Conservation (phyloP, 352 stramenopile species). For the Globisporangium alternatum region DNA sequence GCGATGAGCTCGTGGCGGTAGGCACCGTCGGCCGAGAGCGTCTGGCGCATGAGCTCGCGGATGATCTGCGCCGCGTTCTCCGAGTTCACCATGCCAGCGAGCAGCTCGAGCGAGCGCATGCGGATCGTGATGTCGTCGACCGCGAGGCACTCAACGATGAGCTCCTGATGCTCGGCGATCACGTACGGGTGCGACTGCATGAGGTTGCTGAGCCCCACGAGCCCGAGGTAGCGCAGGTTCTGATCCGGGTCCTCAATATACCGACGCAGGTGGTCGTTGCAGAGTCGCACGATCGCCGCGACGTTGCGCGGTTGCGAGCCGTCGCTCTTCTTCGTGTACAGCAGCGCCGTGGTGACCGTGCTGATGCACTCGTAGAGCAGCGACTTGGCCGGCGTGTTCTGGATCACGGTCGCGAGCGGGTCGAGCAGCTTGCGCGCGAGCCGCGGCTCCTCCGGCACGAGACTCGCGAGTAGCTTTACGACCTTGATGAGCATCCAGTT, state of each 20-base stretch:
- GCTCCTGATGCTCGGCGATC: slow-evolving; percentile 92
- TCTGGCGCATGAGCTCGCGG: slow-evolving; percentile 94
- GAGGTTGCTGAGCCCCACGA: slow-evolving; percentile 96
- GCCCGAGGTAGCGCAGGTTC: slow-evolving; percentile 98
- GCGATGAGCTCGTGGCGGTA: slow-evolving; percentile 96
- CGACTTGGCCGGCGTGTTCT: slow-evolving; percentile 97
- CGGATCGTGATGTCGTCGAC: slow-evolving; percentile 99
- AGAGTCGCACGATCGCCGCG: slow-evolving; percentile 93
- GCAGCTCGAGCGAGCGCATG: slow-evolving; percentile 94
- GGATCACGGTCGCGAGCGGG: slow-evolving; percentile 95
- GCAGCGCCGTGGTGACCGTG: slow-evolving; percentile 95
- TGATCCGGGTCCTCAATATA: slow-evolving; percentile 99
- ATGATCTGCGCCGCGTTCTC: slow-evolving; percentile 97
- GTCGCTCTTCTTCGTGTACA: slow-evolving; percentile 96
- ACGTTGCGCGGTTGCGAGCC: slow-evolving; percentile 94
- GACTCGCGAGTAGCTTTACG: slow-evolving; percentile 96
- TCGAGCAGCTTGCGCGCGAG: slow-evolving; percentile 98
- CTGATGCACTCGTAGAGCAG: slow-evolving; percentile 98
- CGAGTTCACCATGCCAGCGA: slow-evolving; percentile 94
- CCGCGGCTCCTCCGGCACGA: slow-evolving; percentile 97
- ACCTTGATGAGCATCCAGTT: slow-evolving; percentile 99
- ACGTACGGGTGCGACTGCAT: slow-evolving; percentile 96
- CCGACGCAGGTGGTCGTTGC: slow-evolving; percentile 92
- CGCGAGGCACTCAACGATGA: slow-evolving; percentile 96
- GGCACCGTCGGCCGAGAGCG: slow-evolving; percentile 89